Base-by-base conservation (phyloP, 2,329 filamentous ascomycete genomes). In the Exutisphaerella laricina region DNA sequence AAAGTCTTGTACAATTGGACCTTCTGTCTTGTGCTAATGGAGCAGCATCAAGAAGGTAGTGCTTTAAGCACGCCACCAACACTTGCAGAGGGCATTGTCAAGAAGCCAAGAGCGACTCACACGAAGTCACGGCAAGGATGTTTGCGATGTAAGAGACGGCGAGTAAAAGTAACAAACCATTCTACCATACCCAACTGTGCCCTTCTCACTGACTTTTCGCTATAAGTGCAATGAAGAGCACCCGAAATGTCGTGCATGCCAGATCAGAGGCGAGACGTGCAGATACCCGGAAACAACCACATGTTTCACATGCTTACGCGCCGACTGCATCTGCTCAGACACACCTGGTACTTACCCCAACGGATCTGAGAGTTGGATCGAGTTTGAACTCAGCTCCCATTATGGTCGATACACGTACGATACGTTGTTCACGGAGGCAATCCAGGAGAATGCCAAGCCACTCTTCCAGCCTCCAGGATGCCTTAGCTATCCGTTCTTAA, bases 331-430 rank as follows among this genome's bases (percentile, higher is more conserved):
- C 25, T 41, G 43, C 22, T 25, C 37, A 5, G 18, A 26, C 7
- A 14, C 22, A 4, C n/a, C 16, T 5, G 14, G 9, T 26, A 17
- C 14, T 12, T 16, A 6, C 13, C 16, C 14, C 16, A 18, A 9
- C 12, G n/a, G 3, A 5, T 12, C 8, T 20, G 29, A 16, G 31
- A 41, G 7, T 28, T 20, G 2, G n/a, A 20, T 35, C 20, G 43
- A 37, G 13, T 46, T 46, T 20, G 38, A 46, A 10, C 31, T 37
- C 26, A 29, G 18, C 18, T 41, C 22, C 16, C 43, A 46, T 21
- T 46, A 46, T 23, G 38, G 37, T 13, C 38, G 43, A 12, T 37
- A 26, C 12, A 46, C 43, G 3, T 46, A 46, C 38, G 43, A 46
- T 13, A 46, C 43, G 12, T 17, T 41, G 6, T 13, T 33, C 17